Base-by-base conservation (phyloP, 2,329 filamentous ascomycete genomes). In the Penicillium sp. region DNA sequence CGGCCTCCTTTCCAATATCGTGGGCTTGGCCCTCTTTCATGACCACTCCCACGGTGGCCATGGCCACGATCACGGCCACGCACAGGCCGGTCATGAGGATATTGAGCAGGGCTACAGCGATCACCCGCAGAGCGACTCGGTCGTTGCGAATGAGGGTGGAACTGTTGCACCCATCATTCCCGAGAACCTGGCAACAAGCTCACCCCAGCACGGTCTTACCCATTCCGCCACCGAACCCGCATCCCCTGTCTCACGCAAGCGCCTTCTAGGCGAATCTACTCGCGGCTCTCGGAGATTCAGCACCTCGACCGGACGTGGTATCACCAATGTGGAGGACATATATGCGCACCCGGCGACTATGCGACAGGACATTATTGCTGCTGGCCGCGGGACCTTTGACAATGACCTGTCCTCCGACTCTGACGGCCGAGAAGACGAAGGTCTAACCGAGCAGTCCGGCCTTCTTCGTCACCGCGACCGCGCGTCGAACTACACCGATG, bases 261-360 rank as follows among this genome's bases (percentile, higher is more conserved):
- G 63, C 49, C 65, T 62, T 40, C 55, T 51, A 27, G 35, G 58
- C 13, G 66, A 65, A 27, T 55, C 56, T 27, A 57, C 51, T 31
- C 67, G 67, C 41, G 60, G 59, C 46, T 61, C 65, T 5, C 67
- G 70, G 28, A 64, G 69, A 20, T 71, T 68, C 50, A 74, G 70
- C 54, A 81, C 76, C 74, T 91, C 76, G 73, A 86, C 74, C 24
- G 79, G 76, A 27, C 76, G 80, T 46, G 72, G 74, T 40, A 79
- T 80, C 53, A 75, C 76, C 13, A 79, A 74, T 30, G 82, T 91
- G 49, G 87, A 86, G 24, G 81, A 85, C 48, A 82, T 95, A 60
- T 89, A 87, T 68, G 89, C 95, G 46, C 89, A 96, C 68, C 94
- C 94, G 2, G 88, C 90, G 22, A 92, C 87, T 57, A 91, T 97